Conservation (phyloP, 257 asterid genomes). For the Solanum commersonii region DNA sequence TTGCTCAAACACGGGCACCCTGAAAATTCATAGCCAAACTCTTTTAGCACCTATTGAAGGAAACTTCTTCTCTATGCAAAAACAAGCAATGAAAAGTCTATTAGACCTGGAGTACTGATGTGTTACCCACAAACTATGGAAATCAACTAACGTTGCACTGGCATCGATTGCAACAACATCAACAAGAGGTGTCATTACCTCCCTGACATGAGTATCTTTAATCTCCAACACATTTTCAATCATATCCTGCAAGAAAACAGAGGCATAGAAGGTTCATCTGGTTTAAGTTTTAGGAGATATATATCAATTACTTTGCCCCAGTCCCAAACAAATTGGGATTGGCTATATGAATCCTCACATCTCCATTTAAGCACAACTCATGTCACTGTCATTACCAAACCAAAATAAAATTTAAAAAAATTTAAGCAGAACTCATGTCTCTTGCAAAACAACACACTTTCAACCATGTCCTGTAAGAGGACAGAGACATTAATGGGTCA, state of each 20-base stretch:
- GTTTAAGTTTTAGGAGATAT: background rate
- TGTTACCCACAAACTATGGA: conserved; percentile 88
- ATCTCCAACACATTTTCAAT: conserved; percentile 95
- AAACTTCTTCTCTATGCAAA: background rate
- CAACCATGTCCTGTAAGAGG: conserved; percentile 78
- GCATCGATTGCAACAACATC: conserved; percentile 95
- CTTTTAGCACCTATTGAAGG: conserved; percentile 3
- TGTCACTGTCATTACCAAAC: background rate
- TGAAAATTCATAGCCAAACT: conserved; percentile 17
- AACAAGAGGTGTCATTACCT: conserved; percentile 99
- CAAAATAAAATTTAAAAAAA: background rate
- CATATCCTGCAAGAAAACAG: conserved; percentile 68
- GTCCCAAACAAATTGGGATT: background rate
- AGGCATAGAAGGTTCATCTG: background rate
- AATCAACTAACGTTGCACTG: conserved; percentile 84
- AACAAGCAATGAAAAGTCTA: conserved; percentile 3
- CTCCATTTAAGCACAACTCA: background rate
- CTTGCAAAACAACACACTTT: conserved; percentile 41
- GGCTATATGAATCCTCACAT: background rate
- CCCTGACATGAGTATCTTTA: conserved; percentile 97
- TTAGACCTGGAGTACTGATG: conserved; percentile 92
- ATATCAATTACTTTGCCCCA: background rate
- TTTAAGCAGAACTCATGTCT: background rate
- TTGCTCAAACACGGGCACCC: conserved; percentile 98
- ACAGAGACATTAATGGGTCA: background rate